Percentiles rank a stretch among this genome's conserved stretches.
Conservation (phyloP, 805 yeast species). For the Yarrowia yakushimensis region DNA sequence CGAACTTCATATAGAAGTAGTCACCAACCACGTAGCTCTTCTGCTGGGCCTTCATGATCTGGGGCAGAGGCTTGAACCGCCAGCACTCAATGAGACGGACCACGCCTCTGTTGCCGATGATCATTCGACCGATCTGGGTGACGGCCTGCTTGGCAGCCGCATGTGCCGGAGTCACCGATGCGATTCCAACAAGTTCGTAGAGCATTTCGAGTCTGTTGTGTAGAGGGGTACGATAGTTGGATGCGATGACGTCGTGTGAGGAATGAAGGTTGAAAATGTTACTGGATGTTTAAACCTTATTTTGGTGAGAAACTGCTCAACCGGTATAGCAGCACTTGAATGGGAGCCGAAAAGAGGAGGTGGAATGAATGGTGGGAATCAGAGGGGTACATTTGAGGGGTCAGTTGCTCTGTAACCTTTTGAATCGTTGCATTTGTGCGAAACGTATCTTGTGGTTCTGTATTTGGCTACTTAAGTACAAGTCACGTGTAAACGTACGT, state of each 20-base stretch:
- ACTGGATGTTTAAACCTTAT: conserved; percentile 3
- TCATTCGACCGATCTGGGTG: conserved; percentile 73
- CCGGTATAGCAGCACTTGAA: background rate
- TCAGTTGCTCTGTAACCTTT: too few relatives aligned
- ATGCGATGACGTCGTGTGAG: conserved; percentile 7
- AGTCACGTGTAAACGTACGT: too few relatives aligned
- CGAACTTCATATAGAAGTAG: conserved; percentile 82
- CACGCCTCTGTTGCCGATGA: conserved; percentile 90
- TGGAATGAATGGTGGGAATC: background rate
- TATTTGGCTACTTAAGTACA: too few relatives aligned
- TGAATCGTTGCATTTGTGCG: too few relatives aligned
- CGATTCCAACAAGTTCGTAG: conserved; percentile 85
- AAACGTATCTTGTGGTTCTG: too few relatives aligned
- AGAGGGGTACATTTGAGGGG: background rate
- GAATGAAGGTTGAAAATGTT: conserved; percentile 19
- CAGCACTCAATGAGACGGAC: conserved; percentile 75
- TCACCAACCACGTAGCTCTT: conserved; percentile 88
- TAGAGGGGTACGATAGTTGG: background rate
- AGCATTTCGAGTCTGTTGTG: conserved; percentile 50
- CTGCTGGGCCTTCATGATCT: conserved; percentile 76
- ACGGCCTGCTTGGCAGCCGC: conserved; percentile 64
- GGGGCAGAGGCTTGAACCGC: conserved; percentile 77
- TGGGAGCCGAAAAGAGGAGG: background rate
- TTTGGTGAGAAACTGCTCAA: background rate
- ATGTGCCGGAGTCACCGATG: conserved; percentile 50